Evolutionary conservation across 345 rosid genomes (phyloP).

Genomic region (Hibiscus syriacus): DNA sequence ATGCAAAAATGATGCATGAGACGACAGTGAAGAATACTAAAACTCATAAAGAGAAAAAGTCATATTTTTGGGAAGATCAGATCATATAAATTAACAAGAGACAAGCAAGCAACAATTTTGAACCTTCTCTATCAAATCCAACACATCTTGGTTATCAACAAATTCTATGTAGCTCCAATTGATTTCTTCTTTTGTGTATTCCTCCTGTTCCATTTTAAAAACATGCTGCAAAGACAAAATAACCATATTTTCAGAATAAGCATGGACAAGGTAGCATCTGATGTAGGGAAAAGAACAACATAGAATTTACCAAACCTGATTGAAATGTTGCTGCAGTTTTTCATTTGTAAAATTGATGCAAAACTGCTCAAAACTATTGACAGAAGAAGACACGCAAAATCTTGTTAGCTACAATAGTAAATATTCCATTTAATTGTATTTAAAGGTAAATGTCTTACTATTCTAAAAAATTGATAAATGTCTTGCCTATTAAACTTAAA

Average conservation of each 20-base stretch:
- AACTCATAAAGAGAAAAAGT: neutral
- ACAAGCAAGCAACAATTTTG: conserved; percentile 9
- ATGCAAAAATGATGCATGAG: conserved; percentile 10
- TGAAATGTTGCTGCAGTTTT: conserved; percentile 98
- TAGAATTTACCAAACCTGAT: conserved; percentile 56
- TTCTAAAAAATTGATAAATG: no score
- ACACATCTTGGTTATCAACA: conserved; percentile 97
- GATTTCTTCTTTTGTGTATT: conserved; percentile 96
- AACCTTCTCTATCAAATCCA: conserved; percentile 97
- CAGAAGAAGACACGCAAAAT: neutral
- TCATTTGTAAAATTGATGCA: conserved; percentile 99
- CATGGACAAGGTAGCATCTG: conserved; percentile 2
- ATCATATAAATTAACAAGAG: conserved; percentile 9
- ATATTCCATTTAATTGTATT: conserved; percentile 2
- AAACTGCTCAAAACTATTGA: conserved; percentile 88
- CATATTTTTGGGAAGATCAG: neutral
- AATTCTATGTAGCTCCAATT: conserved; percentile 99
- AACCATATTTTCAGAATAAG: conserved; percentile 16
- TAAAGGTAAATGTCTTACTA: conserved; percentile 28
- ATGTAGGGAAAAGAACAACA: conserved; percentile 8
- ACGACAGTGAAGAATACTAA: neutral
- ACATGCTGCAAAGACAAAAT: conserved; percentile 65
- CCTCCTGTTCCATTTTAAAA: conserved; percentile 99
- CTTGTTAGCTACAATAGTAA: conserved; percentile 21
- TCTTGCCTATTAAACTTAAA: conserved; percentile 97